phyloP scores from a whole-genome alignment of 768 basidiomycete species.

The Leccinellum albellum region DNA sequence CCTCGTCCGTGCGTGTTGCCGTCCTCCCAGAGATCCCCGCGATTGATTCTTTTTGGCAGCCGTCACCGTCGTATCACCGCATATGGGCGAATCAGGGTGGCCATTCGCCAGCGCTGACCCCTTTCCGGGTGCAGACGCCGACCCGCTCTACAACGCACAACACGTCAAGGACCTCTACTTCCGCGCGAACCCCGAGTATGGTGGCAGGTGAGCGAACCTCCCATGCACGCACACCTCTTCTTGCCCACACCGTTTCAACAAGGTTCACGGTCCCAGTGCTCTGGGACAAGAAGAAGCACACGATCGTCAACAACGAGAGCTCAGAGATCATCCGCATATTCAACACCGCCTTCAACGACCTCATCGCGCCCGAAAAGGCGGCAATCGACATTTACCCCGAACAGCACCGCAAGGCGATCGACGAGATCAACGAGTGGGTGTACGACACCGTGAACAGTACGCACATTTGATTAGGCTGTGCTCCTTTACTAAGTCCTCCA shows the following conservation, averaged over 20 bases:
- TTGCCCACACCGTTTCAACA: neutral
- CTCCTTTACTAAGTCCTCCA: neutral
- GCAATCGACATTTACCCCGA: conserved; percentile 76
- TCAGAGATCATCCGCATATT: conserved; percentile 94
- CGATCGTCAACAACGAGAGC: conserved; percentile 94
- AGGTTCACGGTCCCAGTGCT: conserved; percentile 87
- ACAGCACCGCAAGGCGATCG: conserved; percentile 69
- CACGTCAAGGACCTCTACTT: conserved; percentile 87
- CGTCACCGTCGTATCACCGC: conserved; percentile 79
- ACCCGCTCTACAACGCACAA: conserved; percentile 64
- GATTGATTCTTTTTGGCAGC: conserved; percentile 37
- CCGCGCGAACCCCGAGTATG: conserved; percentile 66
- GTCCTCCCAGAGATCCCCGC: neutral
- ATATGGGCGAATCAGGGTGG: conserved; percentile 84
- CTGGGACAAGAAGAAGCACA: conserved; percentile 86
- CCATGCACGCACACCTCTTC: neutral
- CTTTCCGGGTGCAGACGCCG: conserved; percentile 71
- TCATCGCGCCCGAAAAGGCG: conserved; percentile 63
- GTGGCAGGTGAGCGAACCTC: conserved; percentile 49
- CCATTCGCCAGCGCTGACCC: conserved; percentile 69
- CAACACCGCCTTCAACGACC: conserved; percentile 78
- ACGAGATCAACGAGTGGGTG: conserved; percentile 80
- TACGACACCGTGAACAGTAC: conserved; percentile 82
- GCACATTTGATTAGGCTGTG: conserved; percentile 21
- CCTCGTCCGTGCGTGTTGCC: conserved; percentile 59